Evolutionary conservation across 768 basidiomycete species (phyloP).

Genomic region (Lyophyllum shimeji): DNA sequence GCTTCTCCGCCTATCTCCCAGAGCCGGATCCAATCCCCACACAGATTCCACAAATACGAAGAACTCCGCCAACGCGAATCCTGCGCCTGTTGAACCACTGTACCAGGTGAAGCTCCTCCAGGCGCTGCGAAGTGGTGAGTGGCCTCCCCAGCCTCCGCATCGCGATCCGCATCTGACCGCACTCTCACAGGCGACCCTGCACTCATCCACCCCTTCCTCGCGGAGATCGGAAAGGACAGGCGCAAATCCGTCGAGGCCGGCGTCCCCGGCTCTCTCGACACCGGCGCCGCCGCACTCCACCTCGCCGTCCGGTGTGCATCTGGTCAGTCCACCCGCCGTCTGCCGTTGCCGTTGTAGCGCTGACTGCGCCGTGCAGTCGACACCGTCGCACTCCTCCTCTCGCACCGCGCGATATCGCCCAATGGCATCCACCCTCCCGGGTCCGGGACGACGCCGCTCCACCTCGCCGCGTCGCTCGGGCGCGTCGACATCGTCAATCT

Average conservation of each 20-base stretch:
- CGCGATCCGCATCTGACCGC: neutral
- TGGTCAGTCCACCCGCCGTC: conserved; percentile 55
- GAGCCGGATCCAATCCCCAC: neutral
- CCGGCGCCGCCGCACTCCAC: conserved; percentile 75
- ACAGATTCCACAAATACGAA: neutral
- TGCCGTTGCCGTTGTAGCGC: neutral
- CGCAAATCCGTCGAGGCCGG: conserved; percentile 27
- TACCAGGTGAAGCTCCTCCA: conserved; percentile 66
- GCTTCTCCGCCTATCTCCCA: too few species aligned
- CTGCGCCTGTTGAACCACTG: conserved; percentile 37
- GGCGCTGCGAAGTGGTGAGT: conserved; percentile 60
- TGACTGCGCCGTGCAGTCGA: conserved; percentile 40
- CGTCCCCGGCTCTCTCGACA: conserved; percentile 43
- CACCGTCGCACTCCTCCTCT: conserved; percentile 66
- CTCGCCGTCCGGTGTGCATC: conserved; percentile 82
- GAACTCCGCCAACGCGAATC: neutral
- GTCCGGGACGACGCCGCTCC: conserved; percentile 75
- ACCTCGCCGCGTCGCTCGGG: conserved; percentile 65
- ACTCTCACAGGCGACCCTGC: conserved; percentile 63
- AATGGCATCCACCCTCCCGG: conserved; percentile 74
- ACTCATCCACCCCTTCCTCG: conserved; percentile 77
- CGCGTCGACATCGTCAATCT: conserved; percentile 71
- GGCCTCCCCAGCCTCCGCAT: neutral
- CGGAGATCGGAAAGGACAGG: conserved; percentile 69
- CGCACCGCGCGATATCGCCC: conserved; percentile 75